Conservation (phyloP, 352 stramenopile genomes). For the Phytopythium mirpurense region DNA sequence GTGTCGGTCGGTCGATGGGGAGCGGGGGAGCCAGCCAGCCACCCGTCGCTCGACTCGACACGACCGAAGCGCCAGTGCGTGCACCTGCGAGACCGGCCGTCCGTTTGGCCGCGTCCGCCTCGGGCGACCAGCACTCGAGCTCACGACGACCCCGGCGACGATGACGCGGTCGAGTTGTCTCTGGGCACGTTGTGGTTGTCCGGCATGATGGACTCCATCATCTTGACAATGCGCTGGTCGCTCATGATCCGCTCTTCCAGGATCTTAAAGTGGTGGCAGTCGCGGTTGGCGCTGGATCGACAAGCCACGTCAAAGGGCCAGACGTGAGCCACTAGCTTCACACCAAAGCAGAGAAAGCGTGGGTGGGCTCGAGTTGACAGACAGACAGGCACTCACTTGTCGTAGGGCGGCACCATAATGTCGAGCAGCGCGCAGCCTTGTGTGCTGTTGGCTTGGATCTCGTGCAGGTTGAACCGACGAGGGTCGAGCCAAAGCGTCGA, state of each 20-base stretch:
- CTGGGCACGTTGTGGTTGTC: conserved; percentile 60
- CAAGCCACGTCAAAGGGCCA: no score
- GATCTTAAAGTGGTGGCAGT: conserved; percentile 77
- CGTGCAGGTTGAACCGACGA: conserved; percentile 76
- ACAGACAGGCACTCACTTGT: conserved; percentile 45
- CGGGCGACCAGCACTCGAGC: background rate
- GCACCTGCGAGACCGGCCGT: no score
- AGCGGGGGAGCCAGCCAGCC: no score
- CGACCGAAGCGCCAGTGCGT: no score
- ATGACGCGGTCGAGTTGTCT: conserved; percentile 23
- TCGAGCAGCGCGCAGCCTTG: conserved; percentile 78
- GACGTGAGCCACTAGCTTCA: no score
- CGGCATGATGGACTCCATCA: conserved; percentile 61
- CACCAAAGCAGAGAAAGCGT: no score
- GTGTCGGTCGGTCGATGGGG: no score
- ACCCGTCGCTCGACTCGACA: no score
- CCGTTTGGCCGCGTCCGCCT: no score
- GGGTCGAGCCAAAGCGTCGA: conserved; percentile 81
- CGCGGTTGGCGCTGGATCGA: conserved; percentile 48
- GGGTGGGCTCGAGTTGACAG: background rate
- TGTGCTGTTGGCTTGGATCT: conserved; percentile 62
- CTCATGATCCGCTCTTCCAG: conserved; percentile 47
- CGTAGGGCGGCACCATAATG: conserved; percentile 84
- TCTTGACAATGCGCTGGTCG: conserved; percentile 59
- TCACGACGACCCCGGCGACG: conserved; percentile 28